Evolutionary conservation across 148 eudicot genomes (phyloP).

Genomic region (Arctostaphylos glauca): DNA sequence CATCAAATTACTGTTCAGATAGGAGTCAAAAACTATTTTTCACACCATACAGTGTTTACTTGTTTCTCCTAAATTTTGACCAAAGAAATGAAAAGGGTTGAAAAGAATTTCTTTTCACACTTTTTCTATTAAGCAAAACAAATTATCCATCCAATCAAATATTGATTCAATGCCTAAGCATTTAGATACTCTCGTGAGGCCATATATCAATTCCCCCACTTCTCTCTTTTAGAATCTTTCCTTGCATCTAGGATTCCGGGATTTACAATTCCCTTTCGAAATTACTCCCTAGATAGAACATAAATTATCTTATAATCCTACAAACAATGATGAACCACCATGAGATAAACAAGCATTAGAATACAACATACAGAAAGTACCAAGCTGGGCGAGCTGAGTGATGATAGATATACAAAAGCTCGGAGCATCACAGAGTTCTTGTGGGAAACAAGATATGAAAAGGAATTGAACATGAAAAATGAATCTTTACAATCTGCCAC

Average conservation of each 20-base stretch:
- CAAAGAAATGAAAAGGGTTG: not conserved
- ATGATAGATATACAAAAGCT: not conserved
- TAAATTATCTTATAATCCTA: not conserved
- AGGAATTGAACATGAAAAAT: not conserved
- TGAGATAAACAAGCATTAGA: too few relatives aligned
- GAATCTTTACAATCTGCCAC: not conserved
- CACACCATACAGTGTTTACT: not conserved
- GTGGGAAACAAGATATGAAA: not conserved
- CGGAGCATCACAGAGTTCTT: not conserved
- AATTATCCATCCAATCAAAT: too few relatives aligned
- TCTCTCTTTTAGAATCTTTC: too few relatives aligned
- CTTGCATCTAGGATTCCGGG: too few relatives aligned
- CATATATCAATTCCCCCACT: too few relatives aligned
- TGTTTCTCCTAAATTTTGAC: not conserved
- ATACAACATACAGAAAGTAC: not conserved
- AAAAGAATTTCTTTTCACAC: not conserved
- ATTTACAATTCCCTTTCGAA: not conserved
- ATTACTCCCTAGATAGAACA: not conserved
- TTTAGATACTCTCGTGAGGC: too few relatives aligned
- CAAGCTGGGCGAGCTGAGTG: not conserved
- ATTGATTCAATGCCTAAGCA: too few relatives aligned
- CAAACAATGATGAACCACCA: too few relatives aligned
- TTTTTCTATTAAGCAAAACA: too few relatives aligned
- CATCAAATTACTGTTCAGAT: not conserved
- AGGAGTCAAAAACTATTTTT: not conserved